A percentile compares a stretch with the other conserved stretches of the same genome.
phyloP scores from a whole-genome alignment of 1,139 yeast species.

The Candida neerlandica region DNA sequence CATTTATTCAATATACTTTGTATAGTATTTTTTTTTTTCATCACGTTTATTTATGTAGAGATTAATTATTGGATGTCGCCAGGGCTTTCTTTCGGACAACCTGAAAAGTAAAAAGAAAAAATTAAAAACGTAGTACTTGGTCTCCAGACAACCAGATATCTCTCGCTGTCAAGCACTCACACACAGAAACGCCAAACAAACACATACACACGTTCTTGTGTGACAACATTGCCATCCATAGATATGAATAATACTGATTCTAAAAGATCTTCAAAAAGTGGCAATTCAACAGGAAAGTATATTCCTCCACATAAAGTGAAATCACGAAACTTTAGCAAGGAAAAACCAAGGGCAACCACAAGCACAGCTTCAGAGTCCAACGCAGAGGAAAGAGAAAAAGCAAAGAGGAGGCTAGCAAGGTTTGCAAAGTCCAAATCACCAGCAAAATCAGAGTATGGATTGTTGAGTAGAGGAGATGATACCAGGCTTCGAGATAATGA shows the following conservation, averaged over 20 bases:
- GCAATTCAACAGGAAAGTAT: slow-evolving; percentile 6
- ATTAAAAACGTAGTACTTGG: background rate
- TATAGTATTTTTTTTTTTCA: background rate
- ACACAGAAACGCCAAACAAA: too few species aligned
- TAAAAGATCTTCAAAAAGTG: slow-evolving; percentile 2
- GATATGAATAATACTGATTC: background rate
- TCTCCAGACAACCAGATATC: background rate
- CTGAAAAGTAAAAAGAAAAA: background rate
- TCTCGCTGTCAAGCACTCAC: background rate
- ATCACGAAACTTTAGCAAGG: background rate
- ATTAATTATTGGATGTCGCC: too few species aligned
- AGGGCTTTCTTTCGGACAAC: background rate
- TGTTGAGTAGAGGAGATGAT: slow-evolving; percentile 63
- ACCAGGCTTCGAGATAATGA: slow-evolving; percentile 47
- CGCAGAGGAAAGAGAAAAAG: slow-evolving; percentile 16
- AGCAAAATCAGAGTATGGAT: slow-evolving; percentile 39
- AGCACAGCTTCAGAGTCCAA: background rate
- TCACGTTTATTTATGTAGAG: too few species aligned
- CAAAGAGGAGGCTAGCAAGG: slow-evolving; percentile 20
- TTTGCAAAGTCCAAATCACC: slow-evolving; percentile 16
- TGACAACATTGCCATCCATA: background rate
- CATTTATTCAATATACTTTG: background rate
- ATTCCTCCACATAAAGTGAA: slow-evolving; percentile 11
- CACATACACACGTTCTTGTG: too few species aligned
- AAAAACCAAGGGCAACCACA: slow-evolving; percentile 3